phyloP scores from a whole-genome alignment of 1,284 basidiomycete genomes.

The Malassezia equina region DNA sequence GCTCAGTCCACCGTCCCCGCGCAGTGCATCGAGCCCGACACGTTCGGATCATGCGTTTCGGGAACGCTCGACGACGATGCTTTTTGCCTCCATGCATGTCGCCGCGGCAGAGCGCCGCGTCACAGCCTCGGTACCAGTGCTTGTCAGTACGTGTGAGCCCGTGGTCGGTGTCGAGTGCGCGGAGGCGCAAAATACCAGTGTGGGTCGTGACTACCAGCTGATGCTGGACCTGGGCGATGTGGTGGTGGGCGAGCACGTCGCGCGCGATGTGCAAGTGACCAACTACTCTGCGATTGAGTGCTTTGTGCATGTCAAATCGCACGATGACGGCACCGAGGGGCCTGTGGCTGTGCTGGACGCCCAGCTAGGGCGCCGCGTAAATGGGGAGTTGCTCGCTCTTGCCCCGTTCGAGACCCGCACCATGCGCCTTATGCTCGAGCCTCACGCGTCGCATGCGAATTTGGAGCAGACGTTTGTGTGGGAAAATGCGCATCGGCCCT shows the following conservation, averaged over 20 bases:
- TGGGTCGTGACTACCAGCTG: constrained; percentile 19
- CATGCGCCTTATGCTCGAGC: constrained; percentile 13
- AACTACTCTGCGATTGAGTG: constrained; percentile 40
- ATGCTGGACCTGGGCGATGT: constrained; percentile 43
- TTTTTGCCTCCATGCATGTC: constrained; percentile 2
- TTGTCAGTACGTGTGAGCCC: constrained; percentile 25
- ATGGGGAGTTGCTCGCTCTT: constrained; percentile 22
- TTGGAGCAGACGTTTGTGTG: constrained; percentile 43
- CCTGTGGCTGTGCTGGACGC: constrained; percentile 26
- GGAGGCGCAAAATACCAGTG: constrained; percentile 9
- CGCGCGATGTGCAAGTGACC: constrained; percentile 24
- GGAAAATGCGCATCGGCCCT: constrained; percentile 34
- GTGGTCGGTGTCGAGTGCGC: constrained; percentile 16
- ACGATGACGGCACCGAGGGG: constrained; percentile 34
- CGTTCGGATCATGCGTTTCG: not conserved
- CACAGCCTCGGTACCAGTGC: constrained; percentile 26
- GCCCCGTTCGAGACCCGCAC: constrained; percentile 19
- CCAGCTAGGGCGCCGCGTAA: constrained; percentile 16
- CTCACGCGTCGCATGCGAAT: constrained; percentile 29
- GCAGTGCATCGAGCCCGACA: not conserved
- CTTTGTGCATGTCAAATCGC: constrained; percentile 37
- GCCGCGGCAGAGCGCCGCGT: constrained; percentile 2
- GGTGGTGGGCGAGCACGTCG: constrained; percentile 31
- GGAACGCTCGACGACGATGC: not conserved
- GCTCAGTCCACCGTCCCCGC: not conserved